Percentiles rank a stretch among this genome's conserved stretches.
Conservation (phyloP, 345 rosid genomes). For the Odontarrhena argentea region DNA sequence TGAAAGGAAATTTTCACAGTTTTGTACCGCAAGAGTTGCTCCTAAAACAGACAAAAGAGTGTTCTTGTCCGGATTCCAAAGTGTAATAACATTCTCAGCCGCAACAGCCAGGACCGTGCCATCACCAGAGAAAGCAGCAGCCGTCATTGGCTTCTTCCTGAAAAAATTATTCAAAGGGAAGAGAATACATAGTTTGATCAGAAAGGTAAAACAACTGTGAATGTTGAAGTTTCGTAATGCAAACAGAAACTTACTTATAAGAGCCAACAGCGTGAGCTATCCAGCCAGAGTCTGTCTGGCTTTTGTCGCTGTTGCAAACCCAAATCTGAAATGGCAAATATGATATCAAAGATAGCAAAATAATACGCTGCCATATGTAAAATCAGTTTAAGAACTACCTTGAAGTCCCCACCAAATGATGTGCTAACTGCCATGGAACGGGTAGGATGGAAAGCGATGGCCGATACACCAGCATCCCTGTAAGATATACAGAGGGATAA, state of each 20-base stretch:
- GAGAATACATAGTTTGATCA: neutral
- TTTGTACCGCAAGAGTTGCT: conserved; percentile 56
- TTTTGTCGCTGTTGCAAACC: conserved; percentile 56
- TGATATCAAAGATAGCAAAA: conserved; percentile 5
- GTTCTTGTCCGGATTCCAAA: conserved; percentile 88
- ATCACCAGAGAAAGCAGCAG: conserved; percentile 91
- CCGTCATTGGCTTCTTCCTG: conserved; percentile 90
- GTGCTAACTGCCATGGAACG: conserved; percentile 75
- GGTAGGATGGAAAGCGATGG: conserved; percentile 76
- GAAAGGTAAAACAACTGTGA: neutral
- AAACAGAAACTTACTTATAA: conserved; percentile 61
- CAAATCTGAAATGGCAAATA: conserved; percentile 58
- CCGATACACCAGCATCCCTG: conserved; percentile 86
- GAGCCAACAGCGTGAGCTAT: conserved; percentile 90
- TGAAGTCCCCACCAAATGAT: conserved; percentile 88
- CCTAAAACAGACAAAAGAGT: conserved; percentile 81
- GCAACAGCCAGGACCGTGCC: conserved; percentile 98
- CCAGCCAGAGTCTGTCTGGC: conserved; percentile 64
- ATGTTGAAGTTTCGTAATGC: conserved; percentile 7
- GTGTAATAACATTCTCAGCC: conserved; percentile 80
- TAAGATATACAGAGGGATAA: neutral
- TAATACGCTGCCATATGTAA: conserved; percentile 7
- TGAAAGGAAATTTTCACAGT: neutral
- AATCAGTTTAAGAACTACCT: conserved; percentile 55
- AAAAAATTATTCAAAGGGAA: conserved; percentile 6